These are phyloP conservation scores for Podila epicladia DNA, from an alignment of 192 early-diverging fungal genomes.

Conservation along the genomic window DNA sequence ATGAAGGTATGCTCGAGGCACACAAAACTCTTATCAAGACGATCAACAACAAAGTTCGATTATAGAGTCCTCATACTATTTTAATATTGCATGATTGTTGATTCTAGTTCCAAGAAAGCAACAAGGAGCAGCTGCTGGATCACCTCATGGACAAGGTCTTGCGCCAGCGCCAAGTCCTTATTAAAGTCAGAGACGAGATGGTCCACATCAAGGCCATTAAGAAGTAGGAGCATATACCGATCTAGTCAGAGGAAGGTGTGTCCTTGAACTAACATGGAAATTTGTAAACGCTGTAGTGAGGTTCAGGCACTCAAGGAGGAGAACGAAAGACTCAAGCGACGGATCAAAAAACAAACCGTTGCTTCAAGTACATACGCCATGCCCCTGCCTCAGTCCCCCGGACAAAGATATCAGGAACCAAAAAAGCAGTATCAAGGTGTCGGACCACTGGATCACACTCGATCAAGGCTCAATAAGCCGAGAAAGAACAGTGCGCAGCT, in stretches of 20 bases:
- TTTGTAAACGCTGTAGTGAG: constrained; percentile 6
- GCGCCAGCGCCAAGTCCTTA: constrained; percentile 20
- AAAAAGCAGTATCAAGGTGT: too few relatives aligned
- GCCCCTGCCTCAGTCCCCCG: too few relatives aligned
- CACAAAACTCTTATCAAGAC: too few relatives aligned
- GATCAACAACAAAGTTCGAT: background rate
- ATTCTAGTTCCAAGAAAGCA: constrained; percentile 41
- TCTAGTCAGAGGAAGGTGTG: too few relatives aligned
- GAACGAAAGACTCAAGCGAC: constrained; percentile 21
- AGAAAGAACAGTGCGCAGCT: too few relatives aligned
- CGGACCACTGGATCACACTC: too few relatives aligned
- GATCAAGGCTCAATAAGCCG: too few relatives aligned
- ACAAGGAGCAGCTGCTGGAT: constrained; percentile 12
- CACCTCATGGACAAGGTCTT: constrained; percentile 16
- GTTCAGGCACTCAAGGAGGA: constrained; percentile 15
- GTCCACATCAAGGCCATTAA: constrained; percentile 20
- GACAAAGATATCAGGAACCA: background rate
- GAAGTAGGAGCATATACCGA: constrained; percentile 3
- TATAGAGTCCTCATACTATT: background rate
- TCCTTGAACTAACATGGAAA: background rate
- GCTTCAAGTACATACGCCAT: background rate
- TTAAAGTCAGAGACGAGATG: constrained; percentile 22
- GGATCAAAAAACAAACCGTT: background rate
- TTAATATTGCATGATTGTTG: background rate
- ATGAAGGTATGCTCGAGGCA: constrained; percentile 14